Evolutionary conservation across 208 protist genomes (phyloP).

Genomic region (Acanthamoeba castellanii): DNA sequence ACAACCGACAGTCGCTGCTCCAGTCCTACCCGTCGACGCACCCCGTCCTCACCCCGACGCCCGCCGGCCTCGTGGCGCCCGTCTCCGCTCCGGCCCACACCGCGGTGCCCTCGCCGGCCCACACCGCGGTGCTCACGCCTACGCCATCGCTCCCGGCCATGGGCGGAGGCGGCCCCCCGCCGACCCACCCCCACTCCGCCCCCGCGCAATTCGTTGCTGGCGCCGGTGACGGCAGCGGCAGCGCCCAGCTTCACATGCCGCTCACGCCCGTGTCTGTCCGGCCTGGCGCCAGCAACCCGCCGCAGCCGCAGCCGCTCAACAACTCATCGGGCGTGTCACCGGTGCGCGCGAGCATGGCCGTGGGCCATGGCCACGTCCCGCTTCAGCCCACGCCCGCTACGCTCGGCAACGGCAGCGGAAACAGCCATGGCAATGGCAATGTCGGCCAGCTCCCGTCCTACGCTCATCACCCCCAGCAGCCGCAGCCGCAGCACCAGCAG

Average conservation of each 20-base stretch:
- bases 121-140: not conserved
- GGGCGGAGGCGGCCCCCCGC: too few relatives aligned
- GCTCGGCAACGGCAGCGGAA: not conserved
- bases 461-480: not conserved
- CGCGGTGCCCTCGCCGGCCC: not conserved
- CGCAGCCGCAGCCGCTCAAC: not conserved
- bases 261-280: not conserved
- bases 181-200: too few relatives aligned
- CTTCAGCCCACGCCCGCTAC: constrained; percentile 30
- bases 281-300: not conserved
- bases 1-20: not conserved
- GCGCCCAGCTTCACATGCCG: not conserved
- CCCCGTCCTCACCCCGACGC: not conserved
- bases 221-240: not conserved
- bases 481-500: not conserved
- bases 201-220: not conserved
- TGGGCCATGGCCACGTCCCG: not conserved
- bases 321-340: not conserved
- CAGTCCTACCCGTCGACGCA: not conserved
- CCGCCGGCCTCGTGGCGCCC: not conserved
- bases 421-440: too few relatives aligned
- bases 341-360: not conserved
- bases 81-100: constrained; percentile 5
- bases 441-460: not conserved
- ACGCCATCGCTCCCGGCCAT: not conserved